phyloP scores from a whole-genome alignment of 768 basidiomycete genomes.

The Tulasnella sp. region DNA sequence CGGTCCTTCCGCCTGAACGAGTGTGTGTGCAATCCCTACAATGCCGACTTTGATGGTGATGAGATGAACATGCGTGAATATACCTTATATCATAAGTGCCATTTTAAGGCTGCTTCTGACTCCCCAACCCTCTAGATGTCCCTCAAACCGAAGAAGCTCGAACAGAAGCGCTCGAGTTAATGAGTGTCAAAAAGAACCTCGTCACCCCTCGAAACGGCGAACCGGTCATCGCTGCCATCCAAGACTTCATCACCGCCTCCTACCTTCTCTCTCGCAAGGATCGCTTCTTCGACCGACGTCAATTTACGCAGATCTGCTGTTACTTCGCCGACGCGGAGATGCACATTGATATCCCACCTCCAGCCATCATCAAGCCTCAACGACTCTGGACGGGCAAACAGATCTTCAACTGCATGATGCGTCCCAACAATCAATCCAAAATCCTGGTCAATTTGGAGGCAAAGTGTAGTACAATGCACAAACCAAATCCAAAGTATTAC shows the following conservation, averaged over 20 bases:
- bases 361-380: slow-evolving; percentile 84
- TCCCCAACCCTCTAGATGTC: slow-evolving; percentile 49
- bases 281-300: slow-evolving; percentile 81
- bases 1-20: slow-evolving; percentile 94
- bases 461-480: slow-evolving; percentile 84
- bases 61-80: slow-evolving; percentile 96
- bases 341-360: slow-evolving; percentile 92
- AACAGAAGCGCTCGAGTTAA: slow-evolving; percentile 92
- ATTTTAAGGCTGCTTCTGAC: no score
- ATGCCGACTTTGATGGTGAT: slow-evolving; percentile 98
- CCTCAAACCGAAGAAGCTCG: slow-evolving; percentile 98
- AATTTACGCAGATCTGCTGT: slow-evolving; percentile 94
- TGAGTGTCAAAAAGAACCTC: slow-evolving; percentile 93
- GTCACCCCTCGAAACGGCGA: slow-evolving; percentile 98
- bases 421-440: slow-evolving; percentile 72
- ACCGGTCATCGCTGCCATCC: slow-evolving; percentile 97
- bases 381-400: slow-evolving; percentile 98
- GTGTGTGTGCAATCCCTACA: slow-evolving; percentile 98
- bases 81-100: no score
- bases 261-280: slow-evolving; percentile 90
- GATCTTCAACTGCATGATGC: slow-evolving; percentile 94
- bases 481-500: slow-evolving; percentile 52
- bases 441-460: slow-evolving; percentile 91
- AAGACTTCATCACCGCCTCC: slow-evolving; percentile 98
- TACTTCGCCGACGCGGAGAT: slow-evolving; percentile 86